A percentile compares a stretch with the other conserved stretches of the same genome.
Evolutionary conservation across 2,329 filamentous ascomycete genomes (phyloP).

Genomic region (Fusarium sp.): DNA sequence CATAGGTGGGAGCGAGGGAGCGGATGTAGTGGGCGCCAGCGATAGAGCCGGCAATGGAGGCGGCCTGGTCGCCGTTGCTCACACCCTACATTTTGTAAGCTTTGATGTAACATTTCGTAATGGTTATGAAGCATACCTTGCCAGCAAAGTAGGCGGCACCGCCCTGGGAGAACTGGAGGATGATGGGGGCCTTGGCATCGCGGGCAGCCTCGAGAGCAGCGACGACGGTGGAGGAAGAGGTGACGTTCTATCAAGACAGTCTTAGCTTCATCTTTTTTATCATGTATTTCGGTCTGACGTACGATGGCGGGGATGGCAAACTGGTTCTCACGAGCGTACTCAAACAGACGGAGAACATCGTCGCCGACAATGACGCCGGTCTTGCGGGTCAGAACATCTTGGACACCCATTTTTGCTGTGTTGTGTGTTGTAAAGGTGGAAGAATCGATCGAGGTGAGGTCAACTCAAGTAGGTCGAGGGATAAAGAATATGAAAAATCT

Average conservation of each 20-base stretch:
- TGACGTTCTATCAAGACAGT: slow-evolving; percentile 73
- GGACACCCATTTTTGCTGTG: slow-evolving; percentile 51
- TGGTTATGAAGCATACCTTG: slow-evolving; percentile 64
- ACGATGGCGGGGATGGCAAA: slow-evolving; percentile 88
- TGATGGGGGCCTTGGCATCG: slow-evolving; percentile 89
- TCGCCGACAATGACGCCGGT: slow-evolving; percentile 65
- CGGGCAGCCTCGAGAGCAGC: slow-evolving; percentile 93
- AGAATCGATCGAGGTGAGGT: slow-evolving; percentile 21
- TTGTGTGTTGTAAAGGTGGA: slow-evolving; percentile 21
- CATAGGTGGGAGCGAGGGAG: slow-evolving; percentile 85
- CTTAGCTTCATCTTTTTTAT: slow-evolving; percentile 2
- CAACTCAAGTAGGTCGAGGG: slow-evolving; percentile 31
- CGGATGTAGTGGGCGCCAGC: slow-evolving; percentile 96
- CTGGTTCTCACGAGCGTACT: slow-evolving; percentile 87
- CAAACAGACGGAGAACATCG: slow-evolving; percentile 75
- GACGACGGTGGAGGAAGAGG: slow-evolving; percentile 83
- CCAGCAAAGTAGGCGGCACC: slow-evolving; percentile 93
- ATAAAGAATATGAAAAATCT: slow-evolving; percentile 31
- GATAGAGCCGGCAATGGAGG: slow-evolving; percentile 87
- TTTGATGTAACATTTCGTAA: slow-evolving; percentile 19
- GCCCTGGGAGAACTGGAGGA: slow-evolving; percentile 94
- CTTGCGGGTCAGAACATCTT: slow-evolving; percentile 61
- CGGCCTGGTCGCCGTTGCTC: slow-evolving; percentile 82
- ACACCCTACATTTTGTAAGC: slow-evolving; percentile 66
- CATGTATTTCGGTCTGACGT: slow-evolving; percentile 30